Evolutionary conservation across 768 basidiomycete species (phyloP), one percentile per base, ranked within the genome.

Genomic region (Pulveroboletus sp.): DNA sequence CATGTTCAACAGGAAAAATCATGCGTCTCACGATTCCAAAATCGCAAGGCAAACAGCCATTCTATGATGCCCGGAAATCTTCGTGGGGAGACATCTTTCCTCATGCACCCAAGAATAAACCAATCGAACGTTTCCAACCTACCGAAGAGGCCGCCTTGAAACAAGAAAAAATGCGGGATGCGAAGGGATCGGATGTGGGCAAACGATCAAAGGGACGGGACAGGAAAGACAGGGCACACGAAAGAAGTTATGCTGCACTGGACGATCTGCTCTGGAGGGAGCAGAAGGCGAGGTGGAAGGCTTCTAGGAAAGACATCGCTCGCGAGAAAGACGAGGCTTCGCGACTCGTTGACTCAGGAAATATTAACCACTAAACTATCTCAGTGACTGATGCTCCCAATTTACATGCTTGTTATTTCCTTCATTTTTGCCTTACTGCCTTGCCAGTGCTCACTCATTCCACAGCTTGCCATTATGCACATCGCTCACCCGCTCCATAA

Each of bases 21-120:
- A 87, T 94, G 79, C 84, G 95, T 6, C 72, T 94, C 67, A 95
- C 88, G 5, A 84, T 95, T 33, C 90, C 95, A 0, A 93, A 83
- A 57, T 94, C 91, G 2, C 94, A 94, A 70, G 94, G 94, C n/a
- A 94, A 92, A 66, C 94, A 97, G 59, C 78, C 81, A 0, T 99
- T 83, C 63, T 93, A 97, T 63, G 97, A 98, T 65, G 94, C 94
- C 3, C 84, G 94, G 31, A 97, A 98, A 70, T 84, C 90, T 0
- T 70, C 68, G 10, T 98, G 95, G 94, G 97, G 97, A 17, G 97
- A 98, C 64, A 74, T 91, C 20, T 97, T 98, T 69, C 97, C 97
- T 19, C 94, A 97, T 62, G 69, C 74, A 16, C 82, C 93, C 5
- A 94, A 93, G 68, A 90, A 88, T 61, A 61, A 74, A 6, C 82